Evolutionary conservation across 768 basidiomycete species (phyloP).

Genomic region (Pleurotus platypus): DNA sequence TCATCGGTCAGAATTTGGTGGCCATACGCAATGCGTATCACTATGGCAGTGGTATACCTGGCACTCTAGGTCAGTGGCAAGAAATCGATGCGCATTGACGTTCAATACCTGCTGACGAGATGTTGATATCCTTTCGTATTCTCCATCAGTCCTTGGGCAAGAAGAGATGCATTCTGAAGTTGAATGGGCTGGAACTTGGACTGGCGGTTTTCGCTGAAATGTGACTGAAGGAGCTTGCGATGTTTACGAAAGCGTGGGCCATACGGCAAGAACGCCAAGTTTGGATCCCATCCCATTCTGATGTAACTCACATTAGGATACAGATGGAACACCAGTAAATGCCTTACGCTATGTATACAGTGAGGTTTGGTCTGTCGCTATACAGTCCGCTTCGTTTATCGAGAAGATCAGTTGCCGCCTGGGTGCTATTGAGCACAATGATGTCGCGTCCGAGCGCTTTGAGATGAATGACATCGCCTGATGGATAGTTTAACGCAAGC

Average conservation of each 20-base stretch:
- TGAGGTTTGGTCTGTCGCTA: conserved; percentile 21
- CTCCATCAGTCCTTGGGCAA: background rate
- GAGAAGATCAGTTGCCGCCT: conserved; percentile 25
- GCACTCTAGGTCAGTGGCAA: background rate
- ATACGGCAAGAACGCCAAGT: conserved; percentile 3
- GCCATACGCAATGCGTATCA: conserved; percentile 16
- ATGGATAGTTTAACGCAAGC: background rate
- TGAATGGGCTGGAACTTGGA: background rate
- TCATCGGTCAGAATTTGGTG: conserved; percentile 12
- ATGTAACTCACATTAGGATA: too few relatives aligned
- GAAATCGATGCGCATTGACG: background rate
- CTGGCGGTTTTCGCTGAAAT: background rate
- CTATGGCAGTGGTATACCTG: conserved; percentile 15
- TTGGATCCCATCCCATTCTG: conserved; percentile 4
- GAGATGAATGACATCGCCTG: conserved; percentile 8
- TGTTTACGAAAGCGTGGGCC: conserved; percentile 7
- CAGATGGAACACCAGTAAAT: background rate
- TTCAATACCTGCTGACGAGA: background rate
- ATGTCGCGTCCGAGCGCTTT: conserved; percentile 17
- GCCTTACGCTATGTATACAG: conserved; percentile 11
- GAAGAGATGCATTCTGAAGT: background rate
- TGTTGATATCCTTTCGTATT: background rate
- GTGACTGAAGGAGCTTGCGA: background rate
- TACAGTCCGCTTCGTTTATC: conserved; percentile 25
- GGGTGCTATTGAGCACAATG: conserved; percentile 25